These are phyloP conservation scores for Mycena olivaceomarginata DNA, from an alignment of 768 basidiomycete genomes.

Conservation along the genomic window DNA sequence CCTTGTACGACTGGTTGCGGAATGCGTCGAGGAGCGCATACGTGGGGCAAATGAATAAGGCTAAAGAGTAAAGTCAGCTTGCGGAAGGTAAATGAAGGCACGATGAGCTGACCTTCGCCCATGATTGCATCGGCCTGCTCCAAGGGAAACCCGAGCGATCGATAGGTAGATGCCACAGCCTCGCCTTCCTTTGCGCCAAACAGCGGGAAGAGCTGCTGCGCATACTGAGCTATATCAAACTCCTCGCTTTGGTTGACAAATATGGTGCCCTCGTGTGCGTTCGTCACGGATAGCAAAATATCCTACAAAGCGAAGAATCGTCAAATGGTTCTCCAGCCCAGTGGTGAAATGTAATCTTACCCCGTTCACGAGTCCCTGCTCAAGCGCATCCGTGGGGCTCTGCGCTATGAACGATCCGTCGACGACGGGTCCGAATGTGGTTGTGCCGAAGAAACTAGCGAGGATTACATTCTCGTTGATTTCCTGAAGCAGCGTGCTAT, in stretches of 20 bases:
- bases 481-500: no score
- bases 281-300: constrained; percentile 47
- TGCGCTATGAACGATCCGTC: no score
- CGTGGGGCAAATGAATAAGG: constrained; percentile 51
- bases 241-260: constrained; percentile 45
- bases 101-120: constrained; percentile 47
- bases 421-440: no score
- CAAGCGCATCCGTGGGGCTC: no score
- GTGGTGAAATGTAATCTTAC: no score
- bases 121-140: constrained; percentile 45
- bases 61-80: constrained; percentile 21
- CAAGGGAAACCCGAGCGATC: constrained; percentile 35
- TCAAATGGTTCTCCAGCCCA: no score
- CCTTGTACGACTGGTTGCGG: constrained; percentile 14
- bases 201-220: constrained; percentile 44
- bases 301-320: constrained; percentile 10
- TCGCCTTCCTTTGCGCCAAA: constrained; percentile 4
- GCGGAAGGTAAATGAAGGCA: no score
- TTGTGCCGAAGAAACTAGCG: no score
- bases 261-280: constrained; percentile 46
- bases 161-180: constrained; percentile 41
- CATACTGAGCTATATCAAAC: constrained; percentile 43
- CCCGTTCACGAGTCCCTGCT: no score
- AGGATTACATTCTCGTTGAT: no score
- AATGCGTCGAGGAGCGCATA: constrained; percentile 42